phyloP scores from a whole-genome alignment of 2,329 filamentous ascomycete species.

The Colletotrichum magnum region DNA sequence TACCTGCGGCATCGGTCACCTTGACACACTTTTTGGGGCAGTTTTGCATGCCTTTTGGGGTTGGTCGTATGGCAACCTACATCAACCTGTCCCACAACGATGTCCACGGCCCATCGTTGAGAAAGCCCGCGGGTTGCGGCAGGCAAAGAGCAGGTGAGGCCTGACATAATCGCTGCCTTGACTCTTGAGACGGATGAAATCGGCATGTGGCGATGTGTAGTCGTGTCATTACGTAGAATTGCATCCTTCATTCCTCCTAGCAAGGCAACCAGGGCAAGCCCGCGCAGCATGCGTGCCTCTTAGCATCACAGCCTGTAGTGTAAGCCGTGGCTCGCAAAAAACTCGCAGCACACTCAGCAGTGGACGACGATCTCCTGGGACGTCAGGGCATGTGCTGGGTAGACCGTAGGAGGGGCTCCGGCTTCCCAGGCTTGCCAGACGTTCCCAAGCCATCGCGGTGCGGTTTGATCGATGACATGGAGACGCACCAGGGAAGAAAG shows the following conservation, averaged over 20 bases:
- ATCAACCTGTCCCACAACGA: slow-evolving; percentile 1
- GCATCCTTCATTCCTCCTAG: slow-evolving; percentile 14
- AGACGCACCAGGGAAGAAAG: slow-evolving; percentile 3
- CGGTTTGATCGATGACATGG: slow-evolving; percentile 33
- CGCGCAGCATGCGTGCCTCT: slow-evolving; percentile 13
- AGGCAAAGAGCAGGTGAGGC: background rate
- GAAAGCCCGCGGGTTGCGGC: slow-evolving; percentile 22
- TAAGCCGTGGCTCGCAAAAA: background rate
- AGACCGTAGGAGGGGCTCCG: background rate
- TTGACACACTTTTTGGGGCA: slow-evolving; percentile 5
- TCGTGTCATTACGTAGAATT: slow-evolving; percentile 40
- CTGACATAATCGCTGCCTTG: slow-evolving; percentile 22
- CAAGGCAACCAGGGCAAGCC: background rate
- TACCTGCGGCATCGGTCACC: background rate
- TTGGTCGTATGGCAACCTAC: background rate
- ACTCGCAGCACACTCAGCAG: slow-evolving; percentile 17
- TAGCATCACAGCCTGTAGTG: slow-evolving; percentile 11
- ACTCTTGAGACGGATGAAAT: slow-evolving; percentile 21
- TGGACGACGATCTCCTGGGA: background rate
- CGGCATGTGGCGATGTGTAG: slow-evolving; percentile 34
- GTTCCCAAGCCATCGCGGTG: background rate
- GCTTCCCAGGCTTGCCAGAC: slow-evolving; percentile 11
- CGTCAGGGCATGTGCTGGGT: slow-evolving; percentile 17
- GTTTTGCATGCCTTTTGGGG: background rate
- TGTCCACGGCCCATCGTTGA: slow-evolving; percentile 26